A percentile compares a stretch with the other conserved stretches of the same genome.
Conservation (phyloP, 1,139 yeast genomes). For the Yamadazyma siamensis region DNA sequence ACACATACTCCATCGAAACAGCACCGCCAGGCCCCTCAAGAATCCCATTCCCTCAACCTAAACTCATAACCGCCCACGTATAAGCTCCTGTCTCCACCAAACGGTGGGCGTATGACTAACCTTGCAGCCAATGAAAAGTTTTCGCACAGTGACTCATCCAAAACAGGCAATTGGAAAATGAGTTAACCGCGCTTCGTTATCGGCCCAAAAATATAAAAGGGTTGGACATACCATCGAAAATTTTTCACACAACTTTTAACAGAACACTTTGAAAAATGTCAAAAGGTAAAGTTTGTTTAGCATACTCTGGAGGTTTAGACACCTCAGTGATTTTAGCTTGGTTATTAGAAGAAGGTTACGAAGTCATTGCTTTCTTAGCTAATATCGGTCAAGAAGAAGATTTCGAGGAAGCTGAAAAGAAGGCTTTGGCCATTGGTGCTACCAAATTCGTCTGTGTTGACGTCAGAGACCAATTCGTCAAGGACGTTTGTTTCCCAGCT, state of each 20-base stretch:
- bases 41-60: too few species aligned
- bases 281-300: constrained; percentile 97
- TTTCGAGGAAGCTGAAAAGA: constrained; percentile 93
- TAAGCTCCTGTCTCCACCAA: too few species aligned
- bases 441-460: constrained; percentile 91
- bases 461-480: constrained; percentile 89
- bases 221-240: too few species aligned
- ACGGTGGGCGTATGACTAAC: too few species aligned
- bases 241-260: too few species aligned
- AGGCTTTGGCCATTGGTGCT: constrained; percentile 96
- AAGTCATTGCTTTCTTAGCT: constrained; percentile 96
- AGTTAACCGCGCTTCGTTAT: constrained; percentile 39
- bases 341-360: constrained; percentile 97
- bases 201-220: constrained; percentile 22
- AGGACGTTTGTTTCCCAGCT: constrained; percentile 92
- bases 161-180: constrained; percentile 29
- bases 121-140: constrained; percentile 5
- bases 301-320: constrained; percentile 98
- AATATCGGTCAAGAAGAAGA: constrained; percentile 99
- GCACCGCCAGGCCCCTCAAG: too few species aligned
- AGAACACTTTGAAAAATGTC: too few species aligned
- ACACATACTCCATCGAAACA: too few species aligned
- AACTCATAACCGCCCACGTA: too few species aligned
- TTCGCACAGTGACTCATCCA: constrained; percentile 29
- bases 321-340: constrained; percentile 97